phyloP scores from a whole-genome alignment of 2,329 filamentous ascomycete species.

The Cladosporium austrohemisphaericum region DNA sequence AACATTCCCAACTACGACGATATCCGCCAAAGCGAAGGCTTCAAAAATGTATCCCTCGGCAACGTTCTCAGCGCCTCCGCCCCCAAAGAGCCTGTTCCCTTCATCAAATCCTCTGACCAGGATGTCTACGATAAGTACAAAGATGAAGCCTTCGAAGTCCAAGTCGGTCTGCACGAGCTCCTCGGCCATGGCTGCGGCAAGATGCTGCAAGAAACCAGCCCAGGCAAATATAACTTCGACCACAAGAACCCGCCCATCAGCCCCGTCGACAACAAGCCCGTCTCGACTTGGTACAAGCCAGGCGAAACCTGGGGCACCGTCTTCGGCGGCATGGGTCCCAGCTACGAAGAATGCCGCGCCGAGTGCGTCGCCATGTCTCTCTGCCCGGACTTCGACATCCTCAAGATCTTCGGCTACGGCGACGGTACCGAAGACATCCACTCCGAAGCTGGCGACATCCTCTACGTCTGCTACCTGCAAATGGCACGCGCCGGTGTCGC shows the following conservation, averaged over 20 bases:
- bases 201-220: conserved; percentile 80
- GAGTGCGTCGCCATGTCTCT: conserved; percentile 92
- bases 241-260: conserved; percentile 73
- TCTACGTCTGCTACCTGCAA: conserved; percentile 82
- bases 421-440: conserved; percentile 70
- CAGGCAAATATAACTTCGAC: conserved; percentile 86
- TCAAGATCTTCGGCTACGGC: conserved; percentile 89
- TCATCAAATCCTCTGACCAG: conserved; percentile 76
- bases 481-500: conserved; percentile 93
- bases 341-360: conserved; percentile 91
- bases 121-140: conserved; percentile 76
- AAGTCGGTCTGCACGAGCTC: conserved; percentile 92
- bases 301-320: conserved; percentile 93
- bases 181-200: conserved; percentile 88
- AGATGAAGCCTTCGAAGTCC: conserved; percentile 86
- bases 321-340: conserved; percentile 81
- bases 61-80: conserved; percentile 91
- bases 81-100: conserved; percentile 86
- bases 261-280: conserved; percentile 71
- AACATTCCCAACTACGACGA: conserved; percentile 54
- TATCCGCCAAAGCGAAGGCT: conserved; percentile 76
- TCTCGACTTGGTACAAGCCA: conserved; percentile 87
- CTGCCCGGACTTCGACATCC: conserved; percentile 79
- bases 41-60: conserved; percentile 90
- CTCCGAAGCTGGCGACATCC: conserved; percentile 75